phyloP scores from a whole-genome alignment of 2,329 filamentous ascomycete species.

The Claviceps humidiphila region DNA sequence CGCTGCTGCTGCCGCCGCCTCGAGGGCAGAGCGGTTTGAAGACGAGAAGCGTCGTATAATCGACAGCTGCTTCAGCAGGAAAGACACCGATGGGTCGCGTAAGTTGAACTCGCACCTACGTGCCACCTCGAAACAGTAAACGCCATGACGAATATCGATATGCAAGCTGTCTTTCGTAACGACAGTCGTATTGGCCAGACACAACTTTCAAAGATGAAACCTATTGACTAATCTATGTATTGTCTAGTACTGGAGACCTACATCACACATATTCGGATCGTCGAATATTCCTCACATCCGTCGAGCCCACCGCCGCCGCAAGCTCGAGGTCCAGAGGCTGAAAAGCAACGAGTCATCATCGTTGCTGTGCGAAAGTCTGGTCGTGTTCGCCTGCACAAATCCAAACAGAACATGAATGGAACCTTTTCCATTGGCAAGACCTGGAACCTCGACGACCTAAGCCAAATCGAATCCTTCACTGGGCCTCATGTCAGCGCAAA shows the following conservation, averaged over 20 bases:
- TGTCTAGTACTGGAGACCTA: slow-evolving; percentile 60
- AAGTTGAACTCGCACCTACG: slow-evolving; percentile 25
- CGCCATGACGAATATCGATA: neutral
- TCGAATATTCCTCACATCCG: slow-evolving; percentile 73
- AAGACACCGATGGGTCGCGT: slow-evolving; percentile 77
- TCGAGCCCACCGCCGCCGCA: slow-evolving; percentile 74
- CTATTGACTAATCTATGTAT: slow-evolving; percentile 6
- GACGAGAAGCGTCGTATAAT: slow-evolving; percentile 93
- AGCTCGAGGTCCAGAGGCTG: slow-evolving; percentile 52
- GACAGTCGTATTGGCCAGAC: too few relatives aligned
- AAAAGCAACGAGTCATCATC: slow-evolving; percentile 85
- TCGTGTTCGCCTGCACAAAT: slow-evolving; percentile 90
- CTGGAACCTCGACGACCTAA: slow-evolving; percentile 88
- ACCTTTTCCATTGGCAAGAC: slow-evolving; percentile 97
- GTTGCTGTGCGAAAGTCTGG: slow-evolving; percentile 87
- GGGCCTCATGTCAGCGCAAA: slow-evolving; percentile 42
- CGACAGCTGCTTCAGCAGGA: slow-evolving; percentile 86
- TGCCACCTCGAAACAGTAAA: neutral
- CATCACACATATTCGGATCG: slow-evolving; percentile 90
- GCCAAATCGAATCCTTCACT: slow-evolving; percentile 69
- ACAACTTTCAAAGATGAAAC: neutral
- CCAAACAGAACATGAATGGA: slow-evolving; percentile 85
- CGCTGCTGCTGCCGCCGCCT: slow-evolving; percentile 21
- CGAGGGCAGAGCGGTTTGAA: slow-evolving; percentile 73
- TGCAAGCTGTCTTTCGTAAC: neutral